phyloP scores from a whole-genome alignment of 768 basidiomycete genomes.

The Xerocomellus amylosporus region DNA sequence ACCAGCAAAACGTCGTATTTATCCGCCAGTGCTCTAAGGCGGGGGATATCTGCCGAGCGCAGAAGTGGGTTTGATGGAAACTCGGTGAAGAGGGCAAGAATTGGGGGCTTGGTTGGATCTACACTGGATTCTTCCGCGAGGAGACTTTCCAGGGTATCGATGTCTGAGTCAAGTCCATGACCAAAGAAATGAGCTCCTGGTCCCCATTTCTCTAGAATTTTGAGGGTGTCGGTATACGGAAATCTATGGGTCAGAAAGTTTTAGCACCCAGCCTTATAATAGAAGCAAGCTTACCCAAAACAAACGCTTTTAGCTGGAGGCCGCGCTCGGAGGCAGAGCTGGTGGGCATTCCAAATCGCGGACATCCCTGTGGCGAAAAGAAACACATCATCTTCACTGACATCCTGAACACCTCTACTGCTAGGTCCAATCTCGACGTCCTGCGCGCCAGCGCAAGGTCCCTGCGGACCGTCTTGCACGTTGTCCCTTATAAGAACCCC shows the following conservation, averaged over 20 bases:
- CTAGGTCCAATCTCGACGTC: constrained; percentile 57
- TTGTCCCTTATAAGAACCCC: constrained; percentile 73
- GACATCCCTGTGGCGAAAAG: constrained; percentile 88
- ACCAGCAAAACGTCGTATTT: constrained; percentile 85
- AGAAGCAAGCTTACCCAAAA: constrained; percentile 68
- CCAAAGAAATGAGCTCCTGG: constrained; percentile 91
- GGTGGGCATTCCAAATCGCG: constrained; percentile 91
- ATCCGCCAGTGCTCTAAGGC: constrained; percentile 77
- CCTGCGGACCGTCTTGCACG: constrained; percentile 28
- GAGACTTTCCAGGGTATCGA: constrained; percentile 66
- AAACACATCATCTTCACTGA: constrained; percentile 86
- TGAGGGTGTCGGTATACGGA: constrained; percentile 93
- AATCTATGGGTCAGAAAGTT: constrained; percentile 51
- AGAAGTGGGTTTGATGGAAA: constrained; percentile 95
- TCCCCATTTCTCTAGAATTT: constrained; percentile 94
- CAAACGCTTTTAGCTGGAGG: constrained; percentile 80
- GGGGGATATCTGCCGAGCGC: constrained; percentile 73
- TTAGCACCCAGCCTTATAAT: background rate
- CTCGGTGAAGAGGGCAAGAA: constrained; percentile 85
- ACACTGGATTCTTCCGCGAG: constrained; percentile 45
- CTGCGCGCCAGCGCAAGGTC: constrained; percentile 43
- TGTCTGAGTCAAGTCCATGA: constrained; percentile 69
- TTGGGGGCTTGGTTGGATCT: constrained; percentile 49
- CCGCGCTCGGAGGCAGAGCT: constrained; percentile 51
- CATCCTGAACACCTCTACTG: constrained; percentile 60